These are phyloP conservation scores for Tympanopsis confertula DNA, from an alignment of 2,329 filamentous ascomycete genomes.

Conservation along the genomic window DNA sequence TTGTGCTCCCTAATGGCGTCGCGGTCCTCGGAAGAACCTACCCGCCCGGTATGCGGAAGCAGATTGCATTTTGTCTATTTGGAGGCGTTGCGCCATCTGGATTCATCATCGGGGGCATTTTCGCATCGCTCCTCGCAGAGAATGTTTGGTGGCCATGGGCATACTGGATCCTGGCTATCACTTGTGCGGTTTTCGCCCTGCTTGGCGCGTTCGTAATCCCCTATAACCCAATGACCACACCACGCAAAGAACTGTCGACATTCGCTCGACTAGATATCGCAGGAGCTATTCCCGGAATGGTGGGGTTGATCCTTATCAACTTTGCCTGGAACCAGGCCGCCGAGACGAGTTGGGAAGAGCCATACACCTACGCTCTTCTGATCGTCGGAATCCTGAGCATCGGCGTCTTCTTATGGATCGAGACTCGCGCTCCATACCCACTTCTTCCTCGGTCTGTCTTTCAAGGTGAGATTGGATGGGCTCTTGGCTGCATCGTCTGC, in stretches of 20 bases:
- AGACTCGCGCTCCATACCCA: slow-evolving; percentile 18
- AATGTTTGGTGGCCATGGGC: slow-evolving; percentile 37
- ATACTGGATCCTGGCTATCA: slow-evolving; percentile 31
- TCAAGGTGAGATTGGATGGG: too few species aligned
- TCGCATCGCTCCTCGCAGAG: slow-evolving; percentile 22
- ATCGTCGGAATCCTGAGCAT: slow-evolving; percentile 33
- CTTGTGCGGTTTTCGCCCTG: slow-evolving; percentile 19
- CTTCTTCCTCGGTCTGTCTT: not conserved
- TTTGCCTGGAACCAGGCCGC: slow-evolving; percentile 42
- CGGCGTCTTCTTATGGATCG: slow-evolving; percentile 30
- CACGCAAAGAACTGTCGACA: slow-evolving; percentile 9
- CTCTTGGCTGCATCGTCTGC: not conserved
- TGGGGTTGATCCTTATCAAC: slow-evolving; percentile 38
- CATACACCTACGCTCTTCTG: slow-evolving; percentile 32
- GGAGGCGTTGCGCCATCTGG: slow-evolving; percentile 32
- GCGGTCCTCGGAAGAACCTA: slow-evolving; percentile 33
- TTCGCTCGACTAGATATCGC: slow-evolving; percentile 23
- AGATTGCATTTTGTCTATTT: slow-evolving; percentile 34
- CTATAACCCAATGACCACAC: slow-evolving; percentile 9
- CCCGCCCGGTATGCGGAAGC: slow-evolving; percentile 27
- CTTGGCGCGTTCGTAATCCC: slow-evolving; percentile 26
- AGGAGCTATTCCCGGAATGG: slow-evolving; percentile 32
- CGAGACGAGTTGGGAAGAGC: slow-evolving; percentile 29
- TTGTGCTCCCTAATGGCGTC: slow-evolving; percentile 33
- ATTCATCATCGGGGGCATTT: slow-evolving; percentile 25